Base-by-base conservation (phyloP, 106 monocot genomes). In the Gastrodia elata region DNA sequence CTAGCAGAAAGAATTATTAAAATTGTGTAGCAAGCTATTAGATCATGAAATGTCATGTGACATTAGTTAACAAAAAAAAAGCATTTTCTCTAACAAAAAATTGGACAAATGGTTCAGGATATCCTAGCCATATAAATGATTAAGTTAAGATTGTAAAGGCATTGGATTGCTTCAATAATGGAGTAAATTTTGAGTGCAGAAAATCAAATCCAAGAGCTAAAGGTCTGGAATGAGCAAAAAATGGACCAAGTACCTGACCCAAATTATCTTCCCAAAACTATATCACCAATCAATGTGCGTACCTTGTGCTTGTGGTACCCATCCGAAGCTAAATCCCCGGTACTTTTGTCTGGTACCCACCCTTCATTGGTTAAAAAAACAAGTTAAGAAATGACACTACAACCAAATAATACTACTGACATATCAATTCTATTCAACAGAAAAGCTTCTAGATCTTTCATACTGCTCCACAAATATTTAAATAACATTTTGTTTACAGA, bases 291-390 rank as follows among this genome's bases (percentile, higher is more conserved):
- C 36, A 37, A 67, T 67, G 33, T 16, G 16, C 8, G 13, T 43
- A 86, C 86, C 82, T 83, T 86, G 74, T 78, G 80, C 52, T 83
- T 82, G 74, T 86, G 82, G 55, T 86, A 86, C 0, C 79, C 82
- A 40, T 83, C 86, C 7, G 80, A 49, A 9, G 82, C 59, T 14
- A 77, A 25, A 33, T 83, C 82, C 5, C 59, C 86, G 5, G 37
- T 67, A 15, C 73, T 80, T 1, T 74, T 74, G 48, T 75, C 79
- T 20, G 40, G 36, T 37, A 6, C 16, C 33, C 14, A 0, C 36
- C 65, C 65, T 67, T 67, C 65, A 67, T 67, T 67, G 18, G 4
- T 67, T 9, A 34, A 14, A 16, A 15, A 37, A 11, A 7, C 30
- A 61, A 61, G 30, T 8, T 61, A 2, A 30, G 5, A 28, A 30